phyloP scores from a whole-genome alignment of 768 basidiomycete species.

The Dioszegia crocea region DNA sequence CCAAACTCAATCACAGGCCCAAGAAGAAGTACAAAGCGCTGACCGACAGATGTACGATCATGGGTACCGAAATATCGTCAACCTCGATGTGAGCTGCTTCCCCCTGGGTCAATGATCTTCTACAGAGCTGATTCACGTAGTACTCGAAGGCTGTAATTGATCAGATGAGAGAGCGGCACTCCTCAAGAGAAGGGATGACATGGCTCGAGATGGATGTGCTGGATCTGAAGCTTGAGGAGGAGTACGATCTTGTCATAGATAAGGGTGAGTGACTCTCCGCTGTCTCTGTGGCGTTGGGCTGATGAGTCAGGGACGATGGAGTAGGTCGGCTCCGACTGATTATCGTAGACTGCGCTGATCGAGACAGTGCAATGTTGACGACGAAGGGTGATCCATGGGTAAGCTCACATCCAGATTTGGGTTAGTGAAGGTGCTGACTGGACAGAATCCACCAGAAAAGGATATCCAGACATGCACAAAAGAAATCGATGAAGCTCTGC shows the following conservation, averaged over 20 bases:
- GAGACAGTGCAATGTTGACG: conserved; percentile 47
- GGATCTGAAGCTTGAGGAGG: conserved; percentile 42
- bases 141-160: conserved; percentile 48
- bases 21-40: not conserved
- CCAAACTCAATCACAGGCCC: not conserved
- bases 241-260: conserved; percentile 49
- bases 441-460: conserved; percentile 48
- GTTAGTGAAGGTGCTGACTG: not conserved
- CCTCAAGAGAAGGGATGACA: conserved; percentile 38
- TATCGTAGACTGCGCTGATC: not conserved
- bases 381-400: conserved; percentile 51
- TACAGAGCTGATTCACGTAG: conserved; percentile 16
- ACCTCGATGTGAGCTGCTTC: conserved; percentile 48
- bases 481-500: conserved; percentile 42
- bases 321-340: conserved; percentile 5
- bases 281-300: too few species aligned
- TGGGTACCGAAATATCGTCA: conserved; percentile 49
- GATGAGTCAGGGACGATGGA: conserved; percentile 44
- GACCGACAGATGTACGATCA: conserved; percentile 46
- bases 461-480: conserved; percentile 43
- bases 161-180: conserved; percentile 46
- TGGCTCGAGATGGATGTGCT: conserved; percentile 51
- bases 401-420: conserved; percentile 6
- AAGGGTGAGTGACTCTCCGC: conserved; percentile 31
- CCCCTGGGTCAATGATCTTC: too few species aligned